Evolutionary conservation across 805 yeast species (phyloP).

Genomic region (Saturnispora galanensis): DNA sequence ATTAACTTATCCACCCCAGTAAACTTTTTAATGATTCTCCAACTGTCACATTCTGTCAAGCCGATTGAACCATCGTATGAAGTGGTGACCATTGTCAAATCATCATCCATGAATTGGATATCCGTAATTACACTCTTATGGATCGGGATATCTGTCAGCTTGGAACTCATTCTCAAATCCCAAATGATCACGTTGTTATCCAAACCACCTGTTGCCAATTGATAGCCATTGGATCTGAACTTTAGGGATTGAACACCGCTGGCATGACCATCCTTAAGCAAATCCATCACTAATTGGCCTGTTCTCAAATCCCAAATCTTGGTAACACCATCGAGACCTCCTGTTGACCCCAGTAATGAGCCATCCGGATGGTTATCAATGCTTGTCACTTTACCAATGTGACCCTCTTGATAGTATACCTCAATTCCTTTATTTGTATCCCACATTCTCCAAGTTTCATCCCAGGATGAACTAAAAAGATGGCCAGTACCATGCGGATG

Average conservation of each 20-base stretch:
- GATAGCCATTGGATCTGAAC: constrained; percentile 70
- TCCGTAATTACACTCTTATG: constrained; percentile 68
- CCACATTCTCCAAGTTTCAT: constrained; percentile 85
- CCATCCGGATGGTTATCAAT: constrained; percentile 70
- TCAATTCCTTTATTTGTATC: constrained; percentile 45
- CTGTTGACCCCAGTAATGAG: constrained; percentile 52
- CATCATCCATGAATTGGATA: constrained; percentile 39
- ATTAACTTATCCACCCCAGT: constrained; percentile 60
- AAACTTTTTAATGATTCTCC: constrained; percentile 48
- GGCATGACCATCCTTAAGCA: constrained; percentile 50
- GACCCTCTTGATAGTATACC: constrained; percentile 75
- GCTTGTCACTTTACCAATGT: constrained; percentile 58
- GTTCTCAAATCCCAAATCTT: constrained; percentile 81
- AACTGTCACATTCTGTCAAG: constrained; percentile 58
- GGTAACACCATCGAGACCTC: constrained; percentile 67
- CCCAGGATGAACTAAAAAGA: constrained; percentile 67
- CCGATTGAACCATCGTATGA: constrained; percentile 66
- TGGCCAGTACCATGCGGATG: constrained; percentile 50
- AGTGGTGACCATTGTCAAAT: constrained; percentile 42
- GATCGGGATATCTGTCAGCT: constrained; percentile 47
- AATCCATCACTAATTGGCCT: constrained; percentile 51
- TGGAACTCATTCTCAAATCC: constrained; percentile 55
- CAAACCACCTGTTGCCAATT: constrained; percentile 74
- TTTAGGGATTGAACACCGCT: constrained; percentile 60
- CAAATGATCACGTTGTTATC: constrained; percentile 75